Percentiles rank a stretch among this genome's conserved stretches.
phyloP scores from a whole-genome alignment of 179 eudicot genomes.

The Nepenthes alata region DNA sequence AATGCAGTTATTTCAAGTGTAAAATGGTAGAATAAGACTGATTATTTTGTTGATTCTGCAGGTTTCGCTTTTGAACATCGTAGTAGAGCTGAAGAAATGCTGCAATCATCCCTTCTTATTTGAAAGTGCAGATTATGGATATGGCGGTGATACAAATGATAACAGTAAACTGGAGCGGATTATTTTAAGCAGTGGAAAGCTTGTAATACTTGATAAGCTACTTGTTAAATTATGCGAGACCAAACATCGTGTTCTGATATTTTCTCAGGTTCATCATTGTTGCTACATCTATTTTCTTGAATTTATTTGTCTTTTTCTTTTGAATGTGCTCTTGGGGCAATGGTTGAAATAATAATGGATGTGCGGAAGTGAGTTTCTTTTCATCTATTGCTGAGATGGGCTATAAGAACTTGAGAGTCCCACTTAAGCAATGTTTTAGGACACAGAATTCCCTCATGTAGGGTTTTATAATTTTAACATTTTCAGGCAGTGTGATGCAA shows the following conservation, averaged over 20 bases:
- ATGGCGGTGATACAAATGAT: conserved; percentile 88
- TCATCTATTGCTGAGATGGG: not conserved
- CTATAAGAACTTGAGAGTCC: not conserved
- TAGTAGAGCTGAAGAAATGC: conserved; percentile 99
- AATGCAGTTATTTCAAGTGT: too few relatives aligned
- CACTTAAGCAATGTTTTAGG: not conserved
- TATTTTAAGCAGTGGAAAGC: conserved; percentile 89
- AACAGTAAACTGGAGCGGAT: conserved; percentile 83
- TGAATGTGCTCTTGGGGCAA: not conserved
- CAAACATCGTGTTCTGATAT: conserved; percentile 95
- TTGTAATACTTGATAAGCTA: conserved; percentile 90
- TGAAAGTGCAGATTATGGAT: conserved; percentile 99
- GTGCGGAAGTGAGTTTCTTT: not conserved
- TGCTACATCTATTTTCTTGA: not conserved
- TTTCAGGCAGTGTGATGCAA: not conserved
- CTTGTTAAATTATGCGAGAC: conserved; percentile 84
- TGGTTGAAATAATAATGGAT: not conserved
- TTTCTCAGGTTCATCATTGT: conserved; percentile 64
- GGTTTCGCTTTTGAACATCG: conserved; percentile 96
- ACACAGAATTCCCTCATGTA: not conserved
- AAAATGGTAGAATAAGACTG: not conserved
- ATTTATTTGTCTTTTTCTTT: not conserved
- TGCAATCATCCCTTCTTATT: conserved; percentile 98
- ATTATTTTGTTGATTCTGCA: conserved; percentile 21
- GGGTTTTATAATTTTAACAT: not conserved